Conservation (phyloP, 441 rosid genomes). For the Arabidopsis lyrata region DNA sequence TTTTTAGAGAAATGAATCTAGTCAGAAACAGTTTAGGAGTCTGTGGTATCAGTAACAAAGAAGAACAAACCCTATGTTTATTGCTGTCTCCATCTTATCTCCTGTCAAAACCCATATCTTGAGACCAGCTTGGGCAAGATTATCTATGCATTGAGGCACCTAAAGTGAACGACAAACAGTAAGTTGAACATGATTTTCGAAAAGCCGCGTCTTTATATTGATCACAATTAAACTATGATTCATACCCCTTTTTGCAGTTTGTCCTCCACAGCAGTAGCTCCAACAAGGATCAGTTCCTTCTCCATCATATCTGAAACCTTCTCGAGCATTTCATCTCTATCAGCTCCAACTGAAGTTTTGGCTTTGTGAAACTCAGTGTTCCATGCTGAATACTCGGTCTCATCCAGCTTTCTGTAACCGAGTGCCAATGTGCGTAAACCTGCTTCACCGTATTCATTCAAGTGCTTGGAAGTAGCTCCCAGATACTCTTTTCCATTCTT, state of each 20-base stretch:
- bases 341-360: slow-evolving; percentile 67
- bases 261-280: slow-evolving; percentile 83
- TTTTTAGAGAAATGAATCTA: slow-evolving; percentile 4
- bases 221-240: not conserved
- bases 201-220: slow-evolving; percentile 3
- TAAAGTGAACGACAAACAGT: slow-evolving; percentile 37
- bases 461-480: slow-evolving; percentile 59
- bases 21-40: not conserved
- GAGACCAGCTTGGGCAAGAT: slow-evolving; percentile 84
- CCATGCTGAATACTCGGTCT: slow-evolving; percentile 62
- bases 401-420: slow-evolving; percentile 59
- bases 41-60: slow-evolving; percentile 22
- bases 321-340: slow-evolving; percentile 72
- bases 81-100: slow-evolving; percentile 88
- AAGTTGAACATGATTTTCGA: slow-evolving; percentile 14
- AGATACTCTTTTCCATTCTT: slow-evolving; percentile 56
- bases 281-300: slow-evolving; percentile 68
- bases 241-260: slow-evolving; percentile 73
- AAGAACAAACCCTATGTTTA: slow-evolving; percentile 71
- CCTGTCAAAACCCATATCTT: slow-evolving; percentile 90
- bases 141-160: slow-evolving; percentile 90
- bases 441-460: slow-evolving; percentile 67
- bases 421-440: slow-evolving; percentile 93
- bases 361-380: slow-evolving; percentile 62
- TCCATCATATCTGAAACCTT: slow-evolving; percentile 72